phyloP scores from a whole-genome alignment of 306 rosid genomes.

The Quercus rubra region DNA sequence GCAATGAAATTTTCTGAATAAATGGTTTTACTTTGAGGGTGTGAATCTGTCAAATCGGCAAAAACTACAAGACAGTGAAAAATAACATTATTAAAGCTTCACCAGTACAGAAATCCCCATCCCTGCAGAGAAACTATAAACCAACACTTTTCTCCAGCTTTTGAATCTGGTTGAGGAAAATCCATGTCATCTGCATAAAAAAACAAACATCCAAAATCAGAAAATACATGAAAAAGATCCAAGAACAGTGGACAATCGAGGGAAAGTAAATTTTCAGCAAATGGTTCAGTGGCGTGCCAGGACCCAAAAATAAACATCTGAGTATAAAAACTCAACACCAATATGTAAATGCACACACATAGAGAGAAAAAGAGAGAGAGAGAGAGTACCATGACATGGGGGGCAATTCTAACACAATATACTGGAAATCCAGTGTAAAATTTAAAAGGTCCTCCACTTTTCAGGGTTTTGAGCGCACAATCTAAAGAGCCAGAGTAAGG shows the following conservation, averaged over 20 bases:
- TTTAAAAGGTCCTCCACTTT: slow-evolving; percentile 77
- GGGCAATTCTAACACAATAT: slow-evolving; percentile 88
- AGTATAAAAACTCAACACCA: neutral
- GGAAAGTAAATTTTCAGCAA: neutral
- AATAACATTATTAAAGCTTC: slow-evolving; percentile 44
- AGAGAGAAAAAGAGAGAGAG: neutral
- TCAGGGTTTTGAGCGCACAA: slow-evolving; percentile 74
- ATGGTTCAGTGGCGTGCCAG: neutral
- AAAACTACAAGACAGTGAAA: slow-evolving; percentile 38
- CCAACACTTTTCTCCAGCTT: slow-evolving; percentile 60
- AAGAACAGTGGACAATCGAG: neutral
- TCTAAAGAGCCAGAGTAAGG: slow-evolving; percentile 90
- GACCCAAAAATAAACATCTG: neutral
- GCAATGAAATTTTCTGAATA: slow-evolving; percentile 25
- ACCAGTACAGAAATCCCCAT: slow-evolving; percentile 27
- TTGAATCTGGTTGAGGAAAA: slow-evolving; percentile 91
- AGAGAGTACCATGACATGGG: slow-evolving; percentile 86
- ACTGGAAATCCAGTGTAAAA: slow-evolving; percentile 95
- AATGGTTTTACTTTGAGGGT: slow-evolving; percentile 22
- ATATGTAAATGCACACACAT: neutral
- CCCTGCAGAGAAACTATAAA: slow-evolving; percentile 37
- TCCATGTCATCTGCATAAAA: slow-evolving; percentile 89
- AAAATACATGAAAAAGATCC: neutral
- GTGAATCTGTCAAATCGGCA: slow-evolving; percentile 21
- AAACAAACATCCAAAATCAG: neutral